phyloP scores from a whole-genome alignment of 140 eudicot species.

The Oenanthe javanica region DNA sequence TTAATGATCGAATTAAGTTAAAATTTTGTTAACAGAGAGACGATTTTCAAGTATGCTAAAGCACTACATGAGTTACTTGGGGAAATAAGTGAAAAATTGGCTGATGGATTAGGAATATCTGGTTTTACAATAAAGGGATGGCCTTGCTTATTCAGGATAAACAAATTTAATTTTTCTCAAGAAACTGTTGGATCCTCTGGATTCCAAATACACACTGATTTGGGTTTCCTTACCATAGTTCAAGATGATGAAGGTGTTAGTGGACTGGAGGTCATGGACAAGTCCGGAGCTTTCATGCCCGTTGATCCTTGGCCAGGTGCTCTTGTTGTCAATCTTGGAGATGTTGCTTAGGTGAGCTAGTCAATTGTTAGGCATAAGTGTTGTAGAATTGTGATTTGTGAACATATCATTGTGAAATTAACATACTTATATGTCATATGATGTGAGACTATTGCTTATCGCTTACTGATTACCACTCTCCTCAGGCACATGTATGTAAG shows the following conservation, averaged over 20 bases:
- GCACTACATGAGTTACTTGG: slow-evolving; percentile 28
- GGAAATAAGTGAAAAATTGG: slow-evolving; percentile 27
- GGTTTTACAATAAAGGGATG: slow-evolving; percentile 27
- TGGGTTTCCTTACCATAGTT: slow-evolving; percentile 44
- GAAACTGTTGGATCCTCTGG: slow-evolving; percentile 42
- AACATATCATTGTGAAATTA: background rate
- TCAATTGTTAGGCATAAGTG: background rate
- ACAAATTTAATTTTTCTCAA: slow-evolving; percentile 46
- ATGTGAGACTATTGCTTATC: background rate
- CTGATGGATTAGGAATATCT: slow-evolving; percentile 29
- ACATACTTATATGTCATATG: background rate
- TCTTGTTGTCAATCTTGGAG: slow-evolving; percentile 44
- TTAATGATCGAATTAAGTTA: background rate
- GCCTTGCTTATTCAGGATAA: slow-evolving; percentile 48
- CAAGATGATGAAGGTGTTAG: slow-evolving; percentile 48
- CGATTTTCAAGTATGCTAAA: slow-evolving; percentile 33
- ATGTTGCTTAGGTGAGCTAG: slow-evolving; percentile 28
- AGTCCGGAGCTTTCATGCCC: slow-evolving; percentile 23
- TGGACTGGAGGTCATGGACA: slow-evolving; percentile 42
- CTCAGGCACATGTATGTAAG: background rate
- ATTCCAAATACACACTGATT: slow-evolving; percentile 48
- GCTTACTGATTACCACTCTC: background rate
- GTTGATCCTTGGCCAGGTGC: slow-evolving; percentile 48
- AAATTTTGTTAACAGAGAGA: slow-evolving; percentile 26
- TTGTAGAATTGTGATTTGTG: background rate